phyloP scores from a whole-genome alignment of 148 eudicot species.

The Vaccinium vitisidaea region DNA sequence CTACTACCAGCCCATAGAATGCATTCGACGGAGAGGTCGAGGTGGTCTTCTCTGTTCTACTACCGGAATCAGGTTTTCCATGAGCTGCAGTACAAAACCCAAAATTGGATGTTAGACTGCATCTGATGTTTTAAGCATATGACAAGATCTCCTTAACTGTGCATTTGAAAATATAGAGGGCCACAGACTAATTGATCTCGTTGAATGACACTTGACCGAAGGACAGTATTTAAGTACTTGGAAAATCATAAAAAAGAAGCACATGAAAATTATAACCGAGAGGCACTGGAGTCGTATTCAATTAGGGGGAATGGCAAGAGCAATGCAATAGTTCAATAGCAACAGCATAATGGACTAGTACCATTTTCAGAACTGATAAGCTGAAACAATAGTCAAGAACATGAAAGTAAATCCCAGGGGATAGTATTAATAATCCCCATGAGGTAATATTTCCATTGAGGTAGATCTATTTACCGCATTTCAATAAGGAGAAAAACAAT shows the following conservation, averaged over 20 bases:
- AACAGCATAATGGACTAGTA: not conserved
- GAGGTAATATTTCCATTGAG: not conserved
- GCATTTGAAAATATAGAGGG: not conserved
- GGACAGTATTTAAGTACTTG: not conserved
- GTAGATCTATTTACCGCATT: not conserved
- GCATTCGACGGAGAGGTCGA: slow-evolving; percentile 16
- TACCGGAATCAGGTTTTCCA: slow-evolving; percentile 24
- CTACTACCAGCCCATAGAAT: slow-evolving; percentile 16
- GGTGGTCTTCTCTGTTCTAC: slow-evolving; percentile 25
- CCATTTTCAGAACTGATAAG: not conserved
- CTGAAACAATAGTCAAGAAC: slow-evolving; percentile 1
- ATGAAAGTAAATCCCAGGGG: not conserved
- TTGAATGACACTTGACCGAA: not conserved
- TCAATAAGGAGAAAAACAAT: not conserved
- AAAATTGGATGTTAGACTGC: not conserved
- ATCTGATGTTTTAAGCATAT: not conserved
- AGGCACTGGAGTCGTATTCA: not conserved
- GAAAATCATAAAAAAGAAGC: not conserved
- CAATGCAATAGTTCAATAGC: not conserved
- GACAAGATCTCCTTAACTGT: not conserved
- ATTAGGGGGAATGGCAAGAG: not conserved
- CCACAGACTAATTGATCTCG: not conserved
- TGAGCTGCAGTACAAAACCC: slow-evolving; percentile 19
- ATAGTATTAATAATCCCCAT: not conserved
- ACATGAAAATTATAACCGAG: not conserved